Evolutionary conservation across 2,329 filamentous ascomycete genomes (phyloP).

Genomic region (Intubia oerlemansii): DNA sequence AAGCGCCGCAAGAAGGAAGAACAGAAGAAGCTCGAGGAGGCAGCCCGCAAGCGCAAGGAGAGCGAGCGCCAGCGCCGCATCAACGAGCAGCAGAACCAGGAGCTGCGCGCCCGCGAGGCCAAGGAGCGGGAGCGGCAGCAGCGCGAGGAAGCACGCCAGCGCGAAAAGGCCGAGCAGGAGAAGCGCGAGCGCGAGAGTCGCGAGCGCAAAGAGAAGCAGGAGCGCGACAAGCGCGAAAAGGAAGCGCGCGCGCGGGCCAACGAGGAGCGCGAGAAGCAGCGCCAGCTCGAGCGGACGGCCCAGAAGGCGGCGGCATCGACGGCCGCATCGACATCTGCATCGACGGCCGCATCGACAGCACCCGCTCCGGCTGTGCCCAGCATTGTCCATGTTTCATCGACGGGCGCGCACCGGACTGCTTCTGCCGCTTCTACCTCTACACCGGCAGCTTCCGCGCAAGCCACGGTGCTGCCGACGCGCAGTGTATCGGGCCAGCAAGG

Average conservation of each 20-base stretch:
- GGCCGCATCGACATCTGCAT: neutral
- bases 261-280: slow-evolving; percentile 10
- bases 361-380: too few relatives aligned
- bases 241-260: slow-evolving; percentile 21
- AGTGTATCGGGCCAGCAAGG: too few relatives aligned
- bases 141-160: slow-evolving; percentile 42
- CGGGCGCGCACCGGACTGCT: too few relatives aligned
- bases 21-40: slow-evolving; percentile 75
- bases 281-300: slow-evolving; percentile 21
- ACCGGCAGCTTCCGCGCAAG: too few relatives aligned
- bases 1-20: slow-evolving; percentile 80
- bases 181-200: slow-evolving; percentile 32
- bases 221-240: slow-evolving; percentile 31
- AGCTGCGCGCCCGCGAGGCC: slow-evolving; percentile 62
- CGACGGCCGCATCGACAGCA: neutral
- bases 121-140: slow-evolving; percentile 70
- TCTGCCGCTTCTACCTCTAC: too few relatives aligned
- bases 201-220: slow-evolving; percentile 37
- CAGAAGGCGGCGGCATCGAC: slow-evolving; percentile 20
- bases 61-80: slow-evolving; percentile 59
- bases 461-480: too few relatives aligned
- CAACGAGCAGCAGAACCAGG: slow-evolving; percentile 68
- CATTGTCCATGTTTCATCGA: too few relatives aligned
- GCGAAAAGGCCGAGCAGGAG: slow-evolving; percentile 38
- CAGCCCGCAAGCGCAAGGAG: slow-evolving; percentile 68